Base-by-base conservation (phyloP, 345 rosid species). In the Reutealis trisperma region DNA sequence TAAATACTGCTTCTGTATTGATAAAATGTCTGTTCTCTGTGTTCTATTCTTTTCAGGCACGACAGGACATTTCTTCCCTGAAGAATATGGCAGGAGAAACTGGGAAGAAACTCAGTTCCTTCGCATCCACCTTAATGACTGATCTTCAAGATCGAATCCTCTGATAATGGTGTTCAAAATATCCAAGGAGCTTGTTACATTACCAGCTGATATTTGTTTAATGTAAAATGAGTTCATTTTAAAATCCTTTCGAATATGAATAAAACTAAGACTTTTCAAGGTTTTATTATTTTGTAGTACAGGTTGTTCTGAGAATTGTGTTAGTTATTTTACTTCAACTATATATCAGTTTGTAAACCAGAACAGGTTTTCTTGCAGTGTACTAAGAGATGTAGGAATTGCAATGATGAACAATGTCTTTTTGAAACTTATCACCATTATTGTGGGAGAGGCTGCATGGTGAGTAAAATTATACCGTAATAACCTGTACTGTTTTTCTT, bases 81-180 rank as follows among this genome's bases (percentile, higher is more conserved):
- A 92, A 85, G 87, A 88, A 86, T 84, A 90, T 96, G 1, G 99
- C 99, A 0, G 97, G 97, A 76, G 99, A 96, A 87, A 91, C 98
- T 0, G 93, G 91, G 68, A 96, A 91, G 89, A 93, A 87, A 87
- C 90, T 96, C 6, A 88, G 92, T 81, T 73, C 96, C 63, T 79
- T 96, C 47, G 99, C 98, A 7, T 96, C 99, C 2, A 79, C 84
- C 54, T 83, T 96, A 67, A 87, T 96, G 10, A 83, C 88, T 1
- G 99, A 96, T 81, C 88, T 96, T 69, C 98, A 95, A 78, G 99
- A 96, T 81, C 87, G 97, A 85, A 86, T 93, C 79, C 93, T 94
- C 70, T 94, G 79, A 89, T 78, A 49, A 52, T 37, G 54, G 1
- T 30, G 58, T 34, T 10, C 22, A 25, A 13, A 21, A 54, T 2